Percentiles rank a stretch among this genome's conserved stretches.
phyloP scores from a whole-genome alignment of 2,329 filamentous ascomycete species.

The Apiospora hydei region DNA sequence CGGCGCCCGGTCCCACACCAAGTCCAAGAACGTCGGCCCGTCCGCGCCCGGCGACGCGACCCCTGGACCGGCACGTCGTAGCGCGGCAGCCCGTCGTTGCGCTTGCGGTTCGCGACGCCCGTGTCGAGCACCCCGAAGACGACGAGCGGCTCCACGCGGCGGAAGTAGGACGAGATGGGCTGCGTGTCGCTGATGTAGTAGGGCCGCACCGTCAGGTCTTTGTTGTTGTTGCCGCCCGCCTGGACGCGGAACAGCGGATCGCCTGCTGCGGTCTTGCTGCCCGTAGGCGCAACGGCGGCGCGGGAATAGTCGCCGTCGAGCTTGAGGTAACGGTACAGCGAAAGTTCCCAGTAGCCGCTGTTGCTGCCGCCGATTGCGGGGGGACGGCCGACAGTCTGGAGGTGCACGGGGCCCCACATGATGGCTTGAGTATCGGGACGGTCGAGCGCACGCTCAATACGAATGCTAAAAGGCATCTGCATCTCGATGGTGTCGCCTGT shows the following conservation, averaged over 20 bases:
- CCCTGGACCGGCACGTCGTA: conserved; percentile 42
- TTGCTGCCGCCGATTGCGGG: conserved; percentile 26
- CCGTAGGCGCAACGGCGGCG: conserved; percentile 35
- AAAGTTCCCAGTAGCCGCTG: conserved; percentile 38
- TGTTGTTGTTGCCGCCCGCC: conserved; percentile 23
- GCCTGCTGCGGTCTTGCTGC: conserved; percentile 30
- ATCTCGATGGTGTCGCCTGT: conserved; percentile 41
- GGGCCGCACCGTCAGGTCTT: conserved; percentile 36
- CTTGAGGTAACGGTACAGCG: conserved; percentile 41
- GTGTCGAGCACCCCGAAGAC: conserved; percentile 39
- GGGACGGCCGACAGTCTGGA: conserved; percentile 40
- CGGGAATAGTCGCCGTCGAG: conserved; percentile 41
- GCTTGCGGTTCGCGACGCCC: conserved; percentile 40
- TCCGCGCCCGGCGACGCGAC: conserved; percentile 40
- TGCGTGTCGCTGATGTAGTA: conserved; percentile 42
- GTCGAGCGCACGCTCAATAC: conserved; percentile 41
- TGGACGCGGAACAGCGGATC: conserved; percentile 36
- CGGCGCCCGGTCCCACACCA: conserved; percentile 43
- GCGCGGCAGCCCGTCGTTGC: conserved; percentile 39
- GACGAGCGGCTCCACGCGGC: conserved; percentile 39
- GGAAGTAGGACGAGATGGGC: conserved; percentile 42
- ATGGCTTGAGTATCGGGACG: conserved; percentile 43
- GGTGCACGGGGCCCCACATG: conserved; percentile 42
- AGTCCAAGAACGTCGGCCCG: conserved; percentile 42
- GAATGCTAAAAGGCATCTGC: conserved; percentile 41